A percentile compares a stretch with the other conserved stretches of the same genome.
phyloP scores from a whole-genome alignment of 83 land plant species.

The Thuja plicata region DNA sequence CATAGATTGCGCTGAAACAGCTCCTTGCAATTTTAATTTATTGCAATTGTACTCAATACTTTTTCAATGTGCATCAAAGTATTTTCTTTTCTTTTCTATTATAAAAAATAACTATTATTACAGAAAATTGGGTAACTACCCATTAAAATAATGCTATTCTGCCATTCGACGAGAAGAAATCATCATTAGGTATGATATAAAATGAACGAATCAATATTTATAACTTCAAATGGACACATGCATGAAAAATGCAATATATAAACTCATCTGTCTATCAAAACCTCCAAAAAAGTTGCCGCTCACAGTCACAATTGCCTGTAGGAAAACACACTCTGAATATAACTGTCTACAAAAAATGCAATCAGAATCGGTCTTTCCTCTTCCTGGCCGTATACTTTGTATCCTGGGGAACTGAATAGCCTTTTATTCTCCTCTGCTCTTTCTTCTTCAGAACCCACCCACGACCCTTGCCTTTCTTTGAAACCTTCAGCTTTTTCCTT shows the following conservation, averaged over 20 bases:
- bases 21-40: too few relatives aligned
- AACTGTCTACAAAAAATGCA: background rate
- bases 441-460: slow-evolving; percentile 90
- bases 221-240: background rate
- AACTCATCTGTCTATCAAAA: background rate
- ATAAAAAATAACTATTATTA: too few relatives aligned
- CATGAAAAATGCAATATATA: background rate
- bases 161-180: too few relatives aligned
- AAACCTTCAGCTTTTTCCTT: slow-evolving; percentile 70
- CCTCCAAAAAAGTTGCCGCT: background rate
- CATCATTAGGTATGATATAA: background rate
- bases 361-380: slow-evolving; percentile 82
- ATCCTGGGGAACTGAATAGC: slow-evolving; percentile 79
- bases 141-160: too few relatives aligned
- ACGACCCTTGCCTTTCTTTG: slow-evolving; percentile 73
- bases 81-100: too few relatives aligned
- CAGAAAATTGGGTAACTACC: too few relatives aligned
- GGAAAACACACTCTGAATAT: background rate
- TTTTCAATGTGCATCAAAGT: too few relatives aligned
- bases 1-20: too few relatives aligned
- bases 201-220: background rate
- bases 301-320: background rate
- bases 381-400: slow-evolving; percentile 92
- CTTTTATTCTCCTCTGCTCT: slow-evolving; percentile 87
- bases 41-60: too few relatives aligned